phyloP scores from a whole-genome alignment of 1,139 yeast species.

The Diutina neorugosa region DNA sequence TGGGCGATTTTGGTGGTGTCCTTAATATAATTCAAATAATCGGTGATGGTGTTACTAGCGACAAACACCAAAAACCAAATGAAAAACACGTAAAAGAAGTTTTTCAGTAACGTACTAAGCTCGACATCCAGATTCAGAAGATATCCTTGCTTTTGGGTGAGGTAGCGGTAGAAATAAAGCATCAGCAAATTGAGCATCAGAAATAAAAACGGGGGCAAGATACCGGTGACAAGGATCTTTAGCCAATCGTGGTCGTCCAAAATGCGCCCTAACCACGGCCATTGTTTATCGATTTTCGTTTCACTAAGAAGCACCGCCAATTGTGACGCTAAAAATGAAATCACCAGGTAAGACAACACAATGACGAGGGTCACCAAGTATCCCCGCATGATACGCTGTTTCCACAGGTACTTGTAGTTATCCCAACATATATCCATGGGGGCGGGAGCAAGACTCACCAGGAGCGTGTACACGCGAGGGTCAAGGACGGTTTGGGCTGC shows the following conservation, averaged over 20 bases:
- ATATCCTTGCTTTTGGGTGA: constrained; percentile 62
- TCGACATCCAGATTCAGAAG: constrained; percentile 76
- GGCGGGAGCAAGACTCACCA: constrained; percentile 74
- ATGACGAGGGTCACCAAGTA: constrained; percentile 54
- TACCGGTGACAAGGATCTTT: constrained; percentile 60
- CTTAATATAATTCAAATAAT: constrained; percentile 48
- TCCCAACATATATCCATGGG: constrained; percentile 83
- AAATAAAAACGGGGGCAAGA: constrained; percentile 33
- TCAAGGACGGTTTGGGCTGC: constrained; percentile 81
- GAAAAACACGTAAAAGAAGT: constrained; percentile 74
- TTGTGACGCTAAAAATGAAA: constrained; percentile 61
- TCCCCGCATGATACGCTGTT: constrained; percentile 43
- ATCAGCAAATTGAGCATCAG: constrained; percentile 59
- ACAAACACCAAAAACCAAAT: constrained; percentile 78
- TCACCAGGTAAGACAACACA: constrained; percentile 21
- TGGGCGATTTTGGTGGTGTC: constrained; percentile 71
- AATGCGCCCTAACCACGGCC: constrained; percentile 63
- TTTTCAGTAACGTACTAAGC: constrained; percentile 64
- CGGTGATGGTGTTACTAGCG: constrained; percentile 55
- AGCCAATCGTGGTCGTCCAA: constrained; percentile 45
- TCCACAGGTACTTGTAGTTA: constrained; percentile 49
- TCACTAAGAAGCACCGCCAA: constrained; percentile 29
- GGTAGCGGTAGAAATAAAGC: constrained; percentile 65
- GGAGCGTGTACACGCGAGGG: constrained; percentile 61
- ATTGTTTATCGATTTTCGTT: constrained; percentile 52